Evolutionary conservation across 1,284 basidiomycete species (phyloP), one percentile per base, ranked within the genome.

Genomic region (Malassezia nana): DNA sequence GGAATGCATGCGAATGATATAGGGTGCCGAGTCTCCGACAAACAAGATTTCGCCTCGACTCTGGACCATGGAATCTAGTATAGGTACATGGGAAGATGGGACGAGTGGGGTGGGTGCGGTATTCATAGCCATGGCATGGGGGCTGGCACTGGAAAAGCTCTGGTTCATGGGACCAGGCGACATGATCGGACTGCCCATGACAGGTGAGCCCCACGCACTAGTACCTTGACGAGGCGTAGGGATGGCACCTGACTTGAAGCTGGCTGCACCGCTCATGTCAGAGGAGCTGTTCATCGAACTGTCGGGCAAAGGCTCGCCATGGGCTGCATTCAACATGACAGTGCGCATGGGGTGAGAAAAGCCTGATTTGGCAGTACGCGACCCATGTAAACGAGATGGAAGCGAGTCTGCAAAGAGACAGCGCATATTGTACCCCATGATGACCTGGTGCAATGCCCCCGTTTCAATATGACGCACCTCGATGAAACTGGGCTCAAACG

Each of bases 391-490:
- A 9, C 45, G 31, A 6, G 32, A 35, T 9, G 18, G 43, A 10
- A 22, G 4, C 12, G 45, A 25, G 74, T 98, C 92, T 48, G 91
- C 87, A 70, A 95, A 98, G 26, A 98, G 78, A 53, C 90, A 82
- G 12, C 86, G 84, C 45, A 75, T 56, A 33, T 73, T 72, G 54
- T 69, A 63, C 29, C 67, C 73, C 60, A 92, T 89, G 58, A 98
- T 94, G 67, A 98, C 87, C 78, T 98, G 94, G 24, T 89, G 85
- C 73, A 98, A 81, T 29, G 83, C 78, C 7, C 92, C 90, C 4
- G 86, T 89, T 73, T 94, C 88, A 58, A 98, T 90, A 72, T 96
- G 87, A 39, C 91, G 84, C 45, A 99, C 86, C 75, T 99, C 94
- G 67, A 98, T 85, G 71, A 99, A 98, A 2, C 84, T 86, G 9